Evolutionary conservation across 2,329 filamentous ascomycete species (phyloP).

Genomic region (Botrytis cinerea): DNA sequence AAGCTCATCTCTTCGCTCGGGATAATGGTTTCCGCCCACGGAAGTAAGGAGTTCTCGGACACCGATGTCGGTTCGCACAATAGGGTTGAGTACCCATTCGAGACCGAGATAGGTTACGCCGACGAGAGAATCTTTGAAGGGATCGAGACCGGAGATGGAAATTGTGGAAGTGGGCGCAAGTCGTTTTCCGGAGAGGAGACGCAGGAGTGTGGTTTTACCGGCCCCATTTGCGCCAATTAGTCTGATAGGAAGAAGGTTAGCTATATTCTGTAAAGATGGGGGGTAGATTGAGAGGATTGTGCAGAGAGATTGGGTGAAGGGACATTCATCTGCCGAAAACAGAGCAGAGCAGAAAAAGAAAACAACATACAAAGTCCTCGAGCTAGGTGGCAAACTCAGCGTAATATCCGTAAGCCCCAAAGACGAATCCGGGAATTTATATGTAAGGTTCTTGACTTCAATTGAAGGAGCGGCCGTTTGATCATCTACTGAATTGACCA

Average conservation of each 20-base stretch:
- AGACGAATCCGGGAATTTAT: constrained; percentile 84
- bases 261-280: constrained; percentile 37
- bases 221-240: constrained; percentile 99
- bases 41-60: constrained; percentile 81
- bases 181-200: constrained; percentile 87
- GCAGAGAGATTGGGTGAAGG: background rate
- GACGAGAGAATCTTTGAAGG: constrained; percentile 86
- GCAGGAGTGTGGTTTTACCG: constrained; percentile 94
- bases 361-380: constrained; percentile 67
- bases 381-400: constrained; percentile 52
- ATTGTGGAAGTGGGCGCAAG: constrained; percentile 79
- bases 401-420: constrained; percentile 74
- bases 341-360: background rate
- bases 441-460: constrained; percentile 73
- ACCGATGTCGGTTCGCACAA: constrained; percentile 92
- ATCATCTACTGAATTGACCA: constrained; percentile 24
- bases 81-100: constrained; percentile 97
- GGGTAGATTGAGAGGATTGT: background rate
- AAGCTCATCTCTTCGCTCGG: constrained; percentile 81
- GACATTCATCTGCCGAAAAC: background rate
- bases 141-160: constrained; percentile 78
- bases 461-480: constrained; percentile 50
- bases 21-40: constrained; percentile 83
- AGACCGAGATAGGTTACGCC: constrained; percentile 96
- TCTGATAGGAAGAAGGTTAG: constrained; percentile 64